Evolutionary conservation across 345 rosid species (phyloP), one percentile per base, ranked within the genome.

Genomic region (Eutrema yunnanense): DNA sequence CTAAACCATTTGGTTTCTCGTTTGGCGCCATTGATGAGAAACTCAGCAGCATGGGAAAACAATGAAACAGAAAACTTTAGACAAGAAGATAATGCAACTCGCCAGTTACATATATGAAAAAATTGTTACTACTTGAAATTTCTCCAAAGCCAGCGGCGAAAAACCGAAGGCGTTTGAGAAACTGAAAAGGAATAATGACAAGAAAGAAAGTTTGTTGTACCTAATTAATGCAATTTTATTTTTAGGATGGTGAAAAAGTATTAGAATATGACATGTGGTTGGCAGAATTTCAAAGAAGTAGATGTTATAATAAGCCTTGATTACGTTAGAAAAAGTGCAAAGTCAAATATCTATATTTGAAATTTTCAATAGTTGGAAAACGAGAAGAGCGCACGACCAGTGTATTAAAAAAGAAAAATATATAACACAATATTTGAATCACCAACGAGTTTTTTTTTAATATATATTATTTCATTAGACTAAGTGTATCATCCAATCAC

Each of bases 91-190:
- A 8, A 41, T n/a, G 29, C 9, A 16, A 37, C 22, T n/a, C 3
- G 2, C 9, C 4, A 34, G 16, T 41, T 19, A 30, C 37, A 44
- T 47, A 27, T 42, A 50, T 12, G 4, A 6, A 22, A 41, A 43
- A 54, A 2, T 58, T 38, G 33, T 34, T 43, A 34, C 2, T 33
- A 9, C 9, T 69, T 65, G 36, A 78, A 30, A 68, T 64, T 77
- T 74, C 73, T 82, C 78, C 42, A 65, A 63, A 76, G 80, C 84
- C 82, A 71, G 73, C 78, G 76, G 72, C 49, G 33, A 5, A n/a
- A 9, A 60, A 76, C 62, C 70, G 73, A 59, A 62, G 73, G 68
- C 76, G 65, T 55, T 60, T 8, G 41, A 38, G 10, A 43, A 51
- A 64, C 9, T 4, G 34, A 58, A 42, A 29, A 26, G 12, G 16